Percentiles rank a stretch among this genome's conserved stretches.
phyloP scores from a whole-genome alignment of 2,329 filamentous ascomycete genomes.

The Exophiala phaeomuriformis region DNA sequence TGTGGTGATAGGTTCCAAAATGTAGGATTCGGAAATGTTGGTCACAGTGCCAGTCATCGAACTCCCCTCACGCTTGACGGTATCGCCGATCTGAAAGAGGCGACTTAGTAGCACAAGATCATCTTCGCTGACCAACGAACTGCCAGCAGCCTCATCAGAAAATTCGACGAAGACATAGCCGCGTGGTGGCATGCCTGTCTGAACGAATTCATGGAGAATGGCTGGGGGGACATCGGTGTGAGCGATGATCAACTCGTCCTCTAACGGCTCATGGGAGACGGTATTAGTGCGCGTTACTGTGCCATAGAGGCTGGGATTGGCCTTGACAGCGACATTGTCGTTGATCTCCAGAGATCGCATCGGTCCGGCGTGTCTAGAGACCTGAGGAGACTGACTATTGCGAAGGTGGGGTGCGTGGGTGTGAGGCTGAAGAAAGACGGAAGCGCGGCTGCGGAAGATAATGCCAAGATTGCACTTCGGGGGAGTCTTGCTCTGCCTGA shows the following conservation, averaged over 20 bases:
- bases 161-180: slow-evolving; percentile 46
- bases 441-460: neutral
- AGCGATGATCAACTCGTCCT: slow-evolving; percentile 31
- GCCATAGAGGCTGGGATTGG: slow-evolving; percentile 37
- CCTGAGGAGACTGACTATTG: neutral
- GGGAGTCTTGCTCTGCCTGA: neutral
- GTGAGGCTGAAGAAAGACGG: neutral
- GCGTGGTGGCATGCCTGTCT: slow-evolving; percentile 37
- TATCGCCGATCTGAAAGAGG: slow-evolving; percentile 48
- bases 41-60: slow-evolving; percentile 51
- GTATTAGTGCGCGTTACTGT: slow-evolving; percentile 36
- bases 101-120: slow-evolving; percentile 48
- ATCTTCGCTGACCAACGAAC: slow-evolving; percentile 36
- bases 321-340: slow-evolving; percentile 38
- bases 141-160: slow-evolving; percentile 35
- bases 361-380: slow-evolving; percentile 4
- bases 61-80: slow-evolving; percentile 46
- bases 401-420: neutral
- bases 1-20: slow-evolving; percentile 33
- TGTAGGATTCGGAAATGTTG: slow-evolving; percentile 42
- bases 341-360: slow-evolving; percentile 27
- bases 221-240: slow-evolving; percentile 30
- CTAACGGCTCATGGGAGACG: slow-evolving; percentile 26
- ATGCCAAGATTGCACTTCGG: neutral
- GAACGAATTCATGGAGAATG: slow-evolving; percentile 25